A percentile compares a stretch with the other conserved stretches of the same genome.
Evolutionary conservation across 2,329 filamentous ascomycete species (phyloP).

Genomic region (Coleophoma eucalyptorum): DNA sequence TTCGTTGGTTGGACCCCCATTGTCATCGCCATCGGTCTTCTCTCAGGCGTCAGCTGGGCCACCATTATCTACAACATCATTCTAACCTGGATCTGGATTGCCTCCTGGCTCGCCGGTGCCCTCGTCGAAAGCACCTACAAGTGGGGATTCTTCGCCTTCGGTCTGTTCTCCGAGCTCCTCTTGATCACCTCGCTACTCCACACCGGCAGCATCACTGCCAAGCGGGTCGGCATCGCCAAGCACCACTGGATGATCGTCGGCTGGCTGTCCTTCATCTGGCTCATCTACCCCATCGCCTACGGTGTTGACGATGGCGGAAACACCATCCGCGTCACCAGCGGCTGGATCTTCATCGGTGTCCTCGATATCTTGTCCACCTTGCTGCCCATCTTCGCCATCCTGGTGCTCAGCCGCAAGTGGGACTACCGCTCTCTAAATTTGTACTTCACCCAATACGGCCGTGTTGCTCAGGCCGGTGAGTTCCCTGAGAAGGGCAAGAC

Average conservation of each 20-base stretch:
- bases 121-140: slow-evolving; percentile 59
- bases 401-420: slow-evolving; percentile 11
- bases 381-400: slow-evolving; percentile 21
- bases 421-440: slow-evolving; percentile 19
- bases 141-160: slow-evolving; percentile 63
- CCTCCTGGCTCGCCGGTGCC: slow-evolving; percentile 60
- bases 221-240: slow-evolving; percentile 47
- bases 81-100: slow-evolving; percentile 60
- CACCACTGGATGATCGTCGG: slow-evolving; percentile 52
- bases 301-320: slow-evolving; percentile 62
- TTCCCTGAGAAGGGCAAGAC: slow-evolving; percentile 9
- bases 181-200: slow-evolving; percentile 54
- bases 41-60: slow-evolving; percentile 59
- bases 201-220: slow-evolving; percentile 52
- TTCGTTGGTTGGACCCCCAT: slow-evolving; percentile 46
- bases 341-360: slow-evolving; percentile 65
- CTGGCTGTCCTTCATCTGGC: slow-evolving; percentile 56
- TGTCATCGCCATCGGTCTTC: slow-evolving; percentile 56
- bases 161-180: slow-evolving; percentile 50
- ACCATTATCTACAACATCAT: slow-evolving; percentile 58
- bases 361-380: slow-evolving; percentile 63
- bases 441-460: slow-evolving; percentile 23
- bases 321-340: slow-evolving; percentile 58
- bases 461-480: slow-evolving; percentile 13
- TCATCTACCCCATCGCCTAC: slow-evolving; percentile 62